phyloP scores from a whole-genome alignment of 371 early-diverging fungal genomes.

The Amoeboaphelidium protococcarum region DNA sequence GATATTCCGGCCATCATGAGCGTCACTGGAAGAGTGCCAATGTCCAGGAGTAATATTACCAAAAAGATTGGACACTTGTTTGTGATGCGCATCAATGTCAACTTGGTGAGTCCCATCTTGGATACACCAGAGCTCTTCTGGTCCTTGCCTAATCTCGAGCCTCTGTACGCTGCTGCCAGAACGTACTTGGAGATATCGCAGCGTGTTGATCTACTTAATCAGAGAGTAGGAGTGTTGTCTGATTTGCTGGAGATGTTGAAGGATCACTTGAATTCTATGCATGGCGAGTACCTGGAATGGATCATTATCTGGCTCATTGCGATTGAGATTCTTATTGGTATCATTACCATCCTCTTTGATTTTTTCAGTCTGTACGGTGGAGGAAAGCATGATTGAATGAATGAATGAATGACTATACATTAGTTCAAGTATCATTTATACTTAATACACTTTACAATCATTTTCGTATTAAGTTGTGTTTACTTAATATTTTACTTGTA shows the following conservation, averaged over 20 bases:
- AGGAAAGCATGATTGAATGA: too few relatives aligned
- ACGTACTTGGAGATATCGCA: slow-evolving; percentile 46
- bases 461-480: too few relatives aligned
- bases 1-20: slow-evolving; percentile 59
- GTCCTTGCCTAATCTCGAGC: slow-evolving; percentile 40
- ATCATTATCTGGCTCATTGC: slow-evolving; percentile 33
- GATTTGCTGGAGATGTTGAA: slow-evolving; percentile 56
- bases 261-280: slow-evolving; percentile 24
- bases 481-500: too few relatives aligned
- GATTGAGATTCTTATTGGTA: slow-evolving; percentile 26
- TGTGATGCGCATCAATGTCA: slow-evolving; percentile 64
- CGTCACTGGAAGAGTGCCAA: slow-evolving; percentile 42
- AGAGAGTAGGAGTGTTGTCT: slow-evolving; percentile 43
- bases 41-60: slow-evolving; percentile 42
- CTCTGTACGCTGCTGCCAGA: slow-evolving; percentile 2
- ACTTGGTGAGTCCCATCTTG: slow-evolving; percentile 49
- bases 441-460: too few relatives aligned
- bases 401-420: too few relatives aligned
- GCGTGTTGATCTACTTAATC: slow-evolving; percentile 52
- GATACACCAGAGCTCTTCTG: slow-evolving; percentile 70
- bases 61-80: slow-evolving; percentile 62
- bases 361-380: too few relatives aligned
- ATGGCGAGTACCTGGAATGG: slow-evolving; percentile 28
- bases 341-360: too few relatives aligned
- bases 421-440: too few relatives aligned